Evolutionary conservation across 225 moss, liverwort and hornwort genomes (phyloP), one percentile per base, ranked within the genome.

Genomic region (Marchantia paleacea): DNA sequence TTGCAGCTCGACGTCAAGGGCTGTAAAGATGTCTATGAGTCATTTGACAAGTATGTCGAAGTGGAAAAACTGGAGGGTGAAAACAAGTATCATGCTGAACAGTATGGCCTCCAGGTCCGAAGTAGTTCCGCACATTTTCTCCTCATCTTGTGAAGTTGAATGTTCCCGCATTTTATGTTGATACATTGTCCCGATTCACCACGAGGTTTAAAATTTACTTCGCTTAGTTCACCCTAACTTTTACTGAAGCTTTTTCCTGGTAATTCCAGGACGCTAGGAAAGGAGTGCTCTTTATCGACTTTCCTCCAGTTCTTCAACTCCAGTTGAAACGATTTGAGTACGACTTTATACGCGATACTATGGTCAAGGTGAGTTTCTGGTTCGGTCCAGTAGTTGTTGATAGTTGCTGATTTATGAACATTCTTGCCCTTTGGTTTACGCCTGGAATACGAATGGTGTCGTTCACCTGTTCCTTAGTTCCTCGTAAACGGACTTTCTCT

Each of bases 1-100:
- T 89, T 99, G 85, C 99, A 99, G 85, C 89, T 99, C 82, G 99
- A 99, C 83, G 99, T 99, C 79, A 99, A 99, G 86, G 99, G 99
- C 54, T 99, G 95, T 89, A 99, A 99, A 84, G 95, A 99, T 84
- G 99, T 99, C 24, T 99, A 99, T 83, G 99, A 95, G 72, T 99
- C 99, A 6, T 99, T 99, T 75, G 99, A 99, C 92, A 99, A 99
- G 80, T 99, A 99, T 84, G 99, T 99, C 28, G 99, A 99, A 89
- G 99, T 94, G 76, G 99, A 99, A 87, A 92, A 91, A 87, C 89
- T 99, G 87, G 99, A 95, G 80, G 99, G 99, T 53, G 99, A 99
- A 55, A 99, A 99, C 76, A 95, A 95, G 75, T 99, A 99, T 81
- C 99, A 99, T 75, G 99, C 99, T 65, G 99, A 99, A 79, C 95